Evolutionary conservation across 192 early-diverging fungal genomes (phyloP).

Genomic region (Pilaira anomala): DNA sequence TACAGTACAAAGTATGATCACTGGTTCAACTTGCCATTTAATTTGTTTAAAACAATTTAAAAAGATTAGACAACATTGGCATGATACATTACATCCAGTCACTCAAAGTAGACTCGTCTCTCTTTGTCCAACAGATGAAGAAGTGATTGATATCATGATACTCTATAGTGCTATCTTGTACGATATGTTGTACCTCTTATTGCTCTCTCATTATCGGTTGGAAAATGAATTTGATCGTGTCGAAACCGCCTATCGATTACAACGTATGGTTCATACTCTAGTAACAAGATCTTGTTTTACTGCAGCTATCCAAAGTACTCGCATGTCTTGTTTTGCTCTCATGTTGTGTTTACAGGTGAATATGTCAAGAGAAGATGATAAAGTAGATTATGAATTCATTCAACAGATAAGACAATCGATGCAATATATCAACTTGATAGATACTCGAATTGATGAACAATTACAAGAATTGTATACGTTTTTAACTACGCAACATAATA

Average conservation of each 20-base stretch:
- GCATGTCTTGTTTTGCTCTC: constrained; percentile 4
- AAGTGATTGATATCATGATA: constrained; percentile 6
- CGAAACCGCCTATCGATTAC: constrained; percentile 1
- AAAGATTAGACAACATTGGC: constrained; percentile 14
- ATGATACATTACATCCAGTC: neutral
- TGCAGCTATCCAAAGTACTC: neutral
- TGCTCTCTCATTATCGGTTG: constrained; percentile 1
- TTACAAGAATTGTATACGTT: neutral
- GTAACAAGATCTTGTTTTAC: neutral
- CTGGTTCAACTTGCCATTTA: neutral
- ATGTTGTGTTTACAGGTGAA: constrained; percentile 7
- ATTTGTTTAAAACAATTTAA: constrained; percentile 16
- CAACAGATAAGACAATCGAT: neutral
- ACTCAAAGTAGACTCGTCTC: neutral
- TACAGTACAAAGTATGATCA: constrained; percentile 13
- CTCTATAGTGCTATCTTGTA: constrained; percentile 6
- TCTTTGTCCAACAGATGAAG: neutral
- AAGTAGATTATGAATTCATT: constrained; percentile 1
- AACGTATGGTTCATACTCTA: neutral
- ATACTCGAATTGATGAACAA: neutral
- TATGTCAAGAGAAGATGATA: constrained; percentile 3
- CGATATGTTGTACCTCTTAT: constrained; percentile 6
- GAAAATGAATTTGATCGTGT: neutral
- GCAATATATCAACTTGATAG: neutral
- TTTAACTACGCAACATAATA: neutral